phyloP scores from a whole-genome alignment of 1,284 basidiomycete species.

The Leucoagaricus sp. region DNA sequence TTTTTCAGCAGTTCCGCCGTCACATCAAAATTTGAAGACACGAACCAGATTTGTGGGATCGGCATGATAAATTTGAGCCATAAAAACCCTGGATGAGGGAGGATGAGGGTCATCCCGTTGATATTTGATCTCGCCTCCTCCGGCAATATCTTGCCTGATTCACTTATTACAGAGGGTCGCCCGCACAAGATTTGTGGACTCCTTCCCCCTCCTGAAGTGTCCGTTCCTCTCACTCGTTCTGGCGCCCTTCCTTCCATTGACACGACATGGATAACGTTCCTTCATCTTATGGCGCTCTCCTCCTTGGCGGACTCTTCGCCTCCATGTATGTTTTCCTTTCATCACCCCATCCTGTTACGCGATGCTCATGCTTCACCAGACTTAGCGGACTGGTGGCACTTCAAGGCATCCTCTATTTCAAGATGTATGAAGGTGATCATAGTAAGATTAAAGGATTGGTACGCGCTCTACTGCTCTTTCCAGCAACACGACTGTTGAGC shows the following conservation, averaged over 20 bases:
- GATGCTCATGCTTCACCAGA: slow-evolving; percentile 19
- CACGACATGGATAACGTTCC: slow-evolving; percentile 24
- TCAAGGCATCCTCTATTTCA: slow-evolving; percentile 36
- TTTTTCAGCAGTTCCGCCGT: neutral
- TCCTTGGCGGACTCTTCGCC: slow-evolving; percentile 35
- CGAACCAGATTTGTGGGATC: neutral
- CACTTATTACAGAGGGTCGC: neutral
- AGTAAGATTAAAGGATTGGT: slow-evolving; percentile 29
- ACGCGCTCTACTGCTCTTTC: slow-evolving; percentile 9
- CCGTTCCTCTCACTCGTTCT: neutral
- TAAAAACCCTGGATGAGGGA: neutral
- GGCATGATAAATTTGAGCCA: neutral
- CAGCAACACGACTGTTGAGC: neutral
- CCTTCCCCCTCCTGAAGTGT: neutral
- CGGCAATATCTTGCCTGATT: neutral
- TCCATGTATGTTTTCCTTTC: slow-evolving; percentile 25
- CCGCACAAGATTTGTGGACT: neutral
- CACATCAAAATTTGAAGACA: neutral
- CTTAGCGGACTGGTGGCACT: slow-evolving; percentile 36
- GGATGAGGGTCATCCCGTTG: neutral
- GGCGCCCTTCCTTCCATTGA: neutral
- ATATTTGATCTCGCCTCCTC: neutral
- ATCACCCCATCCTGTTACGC: neutral
- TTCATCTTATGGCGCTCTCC: slow-evolving; percentile 33
- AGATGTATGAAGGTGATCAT: slow-evolving; percentile 33